These are phyloP conservation scores for Fusarium chuoi DNA, from an alignment of 2,329 filamentous ascomycete species.

Conservation along the genomic window DNA sequence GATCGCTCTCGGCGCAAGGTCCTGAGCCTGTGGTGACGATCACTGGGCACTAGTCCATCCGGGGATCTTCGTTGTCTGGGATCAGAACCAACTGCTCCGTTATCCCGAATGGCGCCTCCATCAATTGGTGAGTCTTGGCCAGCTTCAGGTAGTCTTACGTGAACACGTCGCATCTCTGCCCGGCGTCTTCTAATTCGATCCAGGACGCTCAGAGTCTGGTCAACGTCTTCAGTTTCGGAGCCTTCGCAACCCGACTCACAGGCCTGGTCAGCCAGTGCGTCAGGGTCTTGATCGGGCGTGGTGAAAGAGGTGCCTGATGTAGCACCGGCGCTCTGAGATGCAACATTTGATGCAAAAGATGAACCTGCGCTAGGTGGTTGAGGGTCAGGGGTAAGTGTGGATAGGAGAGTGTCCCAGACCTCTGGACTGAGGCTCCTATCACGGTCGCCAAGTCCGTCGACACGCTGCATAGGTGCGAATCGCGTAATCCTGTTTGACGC, in stretches of 20 bases:
- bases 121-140: constrained; percentile 26
- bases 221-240: constrained; percentile 65
- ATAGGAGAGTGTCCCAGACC: constrained; percentile 83
- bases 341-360: constrained; percentile 76
- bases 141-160: constrained; percentile 31
- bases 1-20: constrained; percentile 2
- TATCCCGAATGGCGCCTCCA: constrained; percentile 5
- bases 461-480: constrained; percentile 9
- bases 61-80: constrained; percentile 20
- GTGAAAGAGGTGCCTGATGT: constrained; percentile 56
- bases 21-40: neutral
- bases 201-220: constrained; percentile 49
- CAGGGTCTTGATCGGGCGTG: constrained; percentile 50
- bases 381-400: constrained; percentile 83
- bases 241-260: constrained; percentile 66
- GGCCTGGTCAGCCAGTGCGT: constrained; percentile 51
- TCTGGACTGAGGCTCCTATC: constrained; percentile 84
- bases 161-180: constrained; percentile 25
- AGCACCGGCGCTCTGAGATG: constrained; percentile 54
- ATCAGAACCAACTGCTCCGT: constrained; percentile 21
- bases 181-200: constrained; percentile 26
- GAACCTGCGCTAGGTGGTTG: constrained; percentile 83
- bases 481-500: neutral
- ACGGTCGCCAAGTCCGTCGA: constrained; percentile 86
- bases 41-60: constrained; percentile 1